These are phyloP conservation scores for Pseudogymnoascus sp. DNA, from an alignment of 2,329 filamentous ascomycete species.

Conservation along the genomic window DNA sequence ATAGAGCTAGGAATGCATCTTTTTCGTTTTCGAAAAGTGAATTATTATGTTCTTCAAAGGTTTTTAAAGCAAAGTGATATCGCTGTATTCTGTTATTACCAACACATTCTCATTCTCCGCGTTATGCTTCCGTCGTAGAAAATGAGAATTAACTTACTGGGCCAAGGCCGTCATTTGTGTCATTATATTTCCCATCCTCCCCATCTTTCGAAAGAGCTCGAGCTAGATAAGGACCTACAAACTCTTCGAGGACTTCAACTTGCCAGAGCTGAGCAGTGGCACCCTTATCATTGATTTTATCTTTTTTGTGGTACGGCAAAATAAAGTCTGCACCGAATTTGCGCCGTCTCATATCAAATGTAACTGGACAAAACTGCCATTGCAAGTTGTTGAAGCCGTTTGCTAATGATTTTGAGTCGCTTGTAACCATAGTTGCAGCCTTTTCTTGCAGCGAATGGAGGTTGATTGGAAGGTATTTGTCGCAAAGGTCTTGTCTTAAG, in stretches of 20 bases:
- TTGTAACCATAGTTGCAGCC: not conserved
- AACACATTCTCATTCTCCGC: conserved; percentile 13
- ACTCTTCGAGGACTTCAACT: not conserved
- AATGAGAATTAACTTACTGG: not conserved
- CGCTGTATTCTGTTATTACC: conserved; percentile 18
- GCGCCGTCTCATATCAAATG: conserved; percentile 14
- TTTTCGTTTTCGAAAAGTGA: conserved; percentile 28
- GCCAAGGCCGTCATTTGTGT: not conserved
- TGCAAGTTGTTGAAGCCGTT: conserved; percentile 22
- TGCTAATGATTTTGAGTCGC: conserved; percentile 16
- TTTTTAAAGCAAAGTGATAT: conserved; percentile 31
- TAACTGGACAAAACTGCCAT: conserved; percentile 23
- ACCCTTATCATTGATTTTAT: conserved; percentile 26
- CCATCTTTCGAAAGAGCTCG: not conserved
- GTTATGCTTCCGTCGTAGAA: not conserved
- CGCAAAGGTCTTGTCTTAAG: conserved; percentile 18
- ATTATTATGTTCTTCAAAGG: conserved; percentile 20
- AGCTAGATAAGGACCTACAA: not conserved
- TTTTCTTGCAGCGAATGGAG: not conserved
- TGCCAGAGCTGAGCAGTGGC: conserved; percentile 26
- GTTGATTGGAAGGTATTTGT: conserved; percentile 16
- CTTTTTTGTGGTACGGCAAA: conserved; percentile 23
- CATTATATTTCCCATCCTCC: not conserved
- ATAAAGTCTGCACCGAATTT: conserved; percentile 9
- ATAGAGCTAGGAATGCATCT: conserved; percentile 27